Percentiles rank a stretch among this genome's conserved stretches.
Evolutionary conservation across 495 filamentous ascomycete species (phyloP).

Genomic region (Xylaria castorea): DNA sequence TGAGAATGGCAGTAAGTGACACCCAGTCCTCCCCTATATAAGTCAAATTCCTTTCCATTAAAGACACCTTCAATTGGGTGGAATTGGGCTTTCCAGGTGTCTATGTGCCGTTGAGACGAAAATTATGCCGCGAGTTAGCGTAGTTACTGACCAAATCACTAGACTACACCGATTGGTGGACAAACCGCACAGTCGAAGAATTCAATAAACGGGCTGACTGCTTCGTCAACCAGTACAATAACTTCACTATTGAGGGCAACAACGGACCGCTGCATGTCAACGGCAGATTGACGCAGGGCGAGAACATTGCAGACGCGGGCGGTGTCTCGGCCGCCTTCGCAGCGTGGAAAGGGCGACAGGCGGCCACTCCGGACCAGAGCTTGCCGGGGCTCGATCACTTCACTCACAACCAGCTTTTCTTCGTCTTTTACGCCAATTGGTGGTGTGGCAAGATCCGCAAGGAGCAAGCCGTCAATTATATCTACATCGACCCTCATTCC

Average conservation of each 20-base stretch:
- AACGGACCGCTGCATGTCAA: constrained; percentile 69
- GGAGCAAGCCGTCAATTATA: constrained; percentile 60
- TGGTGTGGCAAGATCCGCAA: constrained; percentile 72
- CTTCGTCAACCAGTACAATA: constrained; percentile 72
- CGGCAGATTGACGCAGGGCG: constrained; percentile 70
- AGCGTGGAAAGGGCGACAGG: constrained; percentile 67
- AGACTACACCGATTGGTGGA: constrained; percentile 73
- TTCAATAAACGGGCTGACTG: constrained; percentile 71
- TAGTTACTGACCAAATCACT: constrained; percentile 8
- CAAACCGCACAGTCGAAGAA: constrained; percentile 64
- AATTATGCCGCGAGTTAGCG: no score
- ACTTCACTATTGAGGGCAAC: constrained; percentile 64
- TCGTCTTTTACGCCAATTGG: constrained; percentile 68
- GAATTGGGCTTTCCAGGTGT: not conserved
- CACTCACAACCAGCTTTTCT: constrained; percentile 76
- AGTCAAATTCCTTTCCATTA: not conserved
- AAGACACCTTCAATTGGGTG: not conserved
- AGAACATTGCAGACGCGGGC: constrained; percentile 81
- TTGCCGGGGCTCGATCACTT: constrained; percentile 71
- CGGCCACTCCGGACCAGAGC: constrained; percentile 57
- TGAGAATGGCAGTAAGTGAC: constrained; percentile 58
- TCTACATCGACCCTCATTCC: constrained; percentile 70
- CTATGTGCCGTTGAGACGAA: not conserved
- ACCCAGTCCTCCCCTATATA: no score
- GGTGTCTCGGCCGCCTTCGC: constrained; percentile 69